These are phyloP conservation scores for Ophiostoma quercus DNA, from an alignment of 2,329 filamentous ascomycete genomes.

Conservation along the genomic window DNA sequence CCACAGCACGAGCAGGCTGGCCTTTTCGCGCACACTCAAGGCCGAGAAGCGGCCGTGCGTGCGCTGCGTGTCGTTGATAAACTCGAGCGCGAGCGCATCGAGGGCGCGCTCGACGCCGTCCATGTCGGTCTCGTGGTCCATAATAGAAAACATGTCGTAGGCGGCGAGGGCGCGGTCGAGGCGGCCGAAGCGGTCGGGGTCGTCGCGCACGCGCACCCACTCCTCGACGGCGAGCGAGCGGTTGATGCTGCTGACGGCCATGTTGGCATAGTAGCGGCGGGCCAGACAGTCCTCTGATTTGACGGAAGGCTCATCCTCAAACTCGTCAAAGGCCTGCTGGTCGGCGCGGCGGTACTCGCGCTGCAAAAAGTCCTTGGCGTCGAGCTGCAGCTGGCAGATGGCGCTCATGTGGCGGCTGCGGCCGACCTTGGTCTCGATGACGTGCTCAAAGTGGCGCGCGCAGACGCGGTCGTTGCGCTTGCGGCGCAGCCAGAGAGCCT, in stretches of 20 bases:
- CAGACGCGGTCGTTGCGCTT: conserved; percentile 49
- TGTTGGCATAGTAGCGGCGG: conserved; percentile 64
- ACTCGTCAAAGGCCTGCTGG: not conserved
- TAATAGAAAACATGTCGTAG: conserved; percentile 84
- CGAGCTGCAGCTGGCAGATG: conserved; percentile 71
- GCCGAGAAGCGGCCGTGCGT: conserved; percentile 47
- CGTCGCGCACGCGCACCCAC: conserved; percentile 57
- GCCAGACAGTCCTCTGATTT: conserved; percentile 64
- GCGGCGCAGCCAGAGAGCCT: conserved; percentile 56
- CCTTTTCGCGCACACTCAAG: conserved; percentile 60
- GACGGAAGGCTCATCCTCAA: not conserved
- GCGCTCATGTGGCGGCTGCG: conserved; percentile 64
- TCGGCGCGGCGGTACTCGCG: conserved; percentile 57
- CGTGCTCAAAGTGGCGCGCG: conserved; percentile 55
- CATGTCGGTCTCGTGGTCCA: conserved; percentile 66
- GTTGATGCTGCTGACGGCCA: conserved; percentile 73
- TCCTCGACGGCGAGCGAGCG: conserved; percentile 70
- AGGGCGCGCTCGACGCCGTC: conserved; percentile 56
- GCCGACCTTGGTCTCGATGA: conserved; percentile 65
- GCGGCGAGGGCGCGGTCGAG: conserved; percentile 73
- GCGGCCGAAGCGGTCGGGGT: conserved; percentile 31
- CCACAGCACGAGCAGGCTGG: conserved; percentile 63
- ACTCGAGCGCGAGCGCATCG: conserved; percentile 54
- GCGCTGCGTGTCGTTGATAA: conserved; percentile 44
- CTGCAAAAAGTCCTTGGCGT: conserved; percentile 80